Evolutionary conservation across 228 moss, liverwort and hornwort genomes (phyloP).

Genomic region (Sphagnum fallax): DNA sequence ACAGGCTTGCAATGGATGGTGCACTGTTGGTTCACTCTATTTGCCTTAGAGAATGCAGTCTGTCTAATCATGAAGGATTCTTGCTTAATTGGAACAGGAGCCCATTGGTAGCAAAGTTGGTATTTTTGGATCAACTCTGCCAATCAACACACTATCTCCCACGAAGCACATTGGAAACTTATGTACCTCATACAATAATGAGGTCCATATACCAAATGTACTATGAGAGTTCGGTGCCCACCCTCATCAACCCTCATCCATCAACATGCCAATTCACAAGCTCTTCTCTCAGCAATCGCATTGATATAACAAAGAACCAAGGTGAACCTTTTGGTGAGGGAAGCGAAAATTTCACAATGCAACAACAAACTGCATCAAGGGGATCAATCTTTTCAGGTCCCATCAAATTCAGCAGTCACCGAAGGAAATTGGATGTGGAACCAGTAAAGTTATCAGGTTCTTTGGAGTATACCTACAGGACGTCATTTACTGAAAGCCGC

Average conservation of each 20-base stretch:
- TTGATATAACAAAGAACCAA: slow-evolving; percentile 16
- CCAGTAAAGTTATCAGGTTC: slow-evolving; percentile 89
- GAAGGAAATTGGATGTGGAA: slow-evolving; percentile 46
- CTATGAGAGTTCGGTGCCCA: slow-evolving; percentile 78
- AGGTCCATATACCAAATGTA: slow-evolving; percentile 97
- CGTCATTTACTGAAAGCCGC: slow-evolving; percentile 69
- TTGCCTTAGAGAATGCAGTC: no score
- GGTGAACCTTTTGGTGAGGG: slow-evolving; percentile 23
- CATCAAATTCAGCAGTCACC: slow-evolving; percentile 73
- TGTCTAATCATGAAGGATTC: not conserved
- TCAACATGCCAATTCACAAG: slow-evolving; percentile 54
- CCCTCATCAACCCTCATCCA: slow-evolving; percentile 58
- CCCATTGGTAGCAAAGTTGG: slow-evolving; percentile 83
- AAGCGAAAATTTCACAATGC: slow-evolving; percentile 18
- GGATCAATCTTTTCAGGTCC: slow-evolving; percentile 96
- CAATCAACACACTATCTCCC: slow-evolving; percentile 79
- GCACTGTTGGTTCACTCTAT: no score
- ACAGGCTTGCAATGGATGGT: no score
- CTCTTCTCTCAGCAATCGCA: slow-evolving; percentile 28
- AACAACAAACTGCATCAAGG: slow-evolving; percentile 33
- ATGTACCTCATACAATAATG: slow-evolving; percentile 89
- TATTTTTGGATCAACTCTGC: slow-evolving; percentile 94
- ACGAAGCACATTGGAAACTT: slow-evolving; percentile 75
- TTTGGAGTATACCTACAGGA: slow-evolving; percentile 76
- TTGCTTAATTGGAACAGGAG: slow-evolving; percentile 34